phyloP scores from a whole-genome alignment of 257 asterid species.

The Henckelia pumila region DNA sequence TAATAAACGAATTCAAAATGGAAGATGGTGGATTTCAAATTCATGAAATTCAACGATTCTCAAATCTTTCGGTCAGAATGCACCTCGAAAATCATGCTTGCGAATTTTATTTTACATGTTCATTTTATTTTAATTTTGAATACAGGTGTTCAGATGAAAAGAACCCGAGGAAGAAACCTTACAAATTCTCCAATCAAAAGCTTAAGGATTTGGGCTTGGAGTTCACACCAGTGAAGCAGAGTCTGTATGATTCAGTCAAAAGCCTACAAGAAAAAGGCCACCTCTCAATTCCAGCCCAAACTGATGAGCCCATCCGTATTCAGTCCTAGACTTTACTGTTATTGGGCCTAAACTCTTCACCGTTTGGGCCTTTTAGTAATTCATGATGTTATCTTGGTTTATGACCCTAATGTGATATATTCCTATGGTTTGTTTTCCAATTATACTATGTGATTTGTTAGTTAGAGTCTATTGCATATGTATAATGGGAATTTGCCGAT shows the following conservation, averaged over 20 bases:
- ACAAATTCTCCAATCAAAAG: constrained; percentile 86
- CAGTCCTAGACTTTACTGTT: neutral
- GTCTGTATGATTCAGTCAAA: constrained; percentile 71
- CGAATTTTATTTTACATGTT: no score
- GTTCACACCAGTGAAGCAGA: constrained; percentile 74
- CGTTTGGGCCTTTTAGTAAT: neutral
- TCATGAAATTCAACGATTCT: no score
- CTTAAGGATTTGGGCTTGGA: constrained; percentile 78
- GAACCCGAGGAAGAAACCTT: constrained; percentile 68
- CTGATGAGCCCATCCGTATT: neutral
- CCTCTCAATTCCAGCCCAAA: constrained; percentile 45
- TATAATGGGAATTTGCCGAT: neutral
- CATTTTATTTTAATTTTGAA: no score
- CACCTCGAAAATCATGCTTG: no score
- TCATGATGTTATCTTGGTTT: neutral
- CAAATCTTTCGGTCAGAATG: no score
- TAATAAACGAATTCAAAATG: no score
- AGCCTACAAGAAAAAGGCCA: constrained; percentile 88
- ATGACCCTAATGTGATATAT: no score
- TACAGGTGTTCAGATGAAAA: constrained; percentile 84
- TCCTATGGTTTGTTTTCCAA: neutral
- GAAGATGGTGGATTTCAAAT: neutral
- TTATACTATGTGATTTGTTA: neutral
- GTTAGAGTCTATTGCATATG: neutral
- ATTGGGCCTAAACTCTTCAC: neutral